Percentiles rank a stretch among this genome's conserved stretches.
Evolutionary conservation across 1,284 basidiomycete genomes (phyloP).

Genomic region (Athelia psychrophila): DNA sequence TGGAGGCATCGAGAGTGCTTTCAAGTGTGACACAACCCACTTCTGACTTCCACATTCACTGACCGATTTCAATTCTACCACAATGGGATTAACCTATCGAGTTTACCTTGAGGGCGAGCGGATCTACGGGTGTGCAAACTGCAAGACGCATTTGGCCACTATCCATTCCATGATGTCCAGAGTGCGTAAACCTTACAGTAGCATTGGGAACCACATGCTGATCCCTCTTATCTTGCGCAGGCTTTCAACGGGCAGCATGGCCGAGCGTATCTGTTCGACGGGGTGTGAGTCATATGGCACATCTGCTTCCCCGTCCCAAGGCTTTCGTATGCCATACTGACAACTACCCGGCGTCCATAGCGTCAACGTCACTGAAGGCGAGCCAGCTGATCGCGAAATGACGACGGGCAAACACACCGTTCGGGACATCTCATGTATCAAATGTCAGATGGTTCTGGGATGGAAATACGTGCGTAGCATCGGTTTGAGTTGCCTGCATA

Average conservation of each 20-base stretch:
- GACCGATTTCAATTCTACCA: slow-evolving; percentile 5
- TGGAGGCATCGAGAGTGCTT: too few relatives aligned
- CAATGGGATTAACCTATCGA: slow-evolving; percentile 88
- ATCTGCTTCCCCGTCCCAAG: slow-evolving; percentile 2
- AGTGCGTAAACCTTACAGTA: slow-evolving; percentile 46
- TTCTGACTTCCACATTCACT: too few relatives aligned
- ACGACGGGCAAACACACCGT: slow-evolving; percentile 96
- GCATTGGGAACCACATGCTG: background rate
- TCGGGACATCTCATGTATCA: slow-evolving; percentile 90
- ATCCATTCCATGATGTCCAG: slow-evolving; percentile 90
- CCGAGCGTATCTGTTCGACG: slow-evolving; percentile 89
- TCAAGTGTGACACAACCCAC: too few relatives aligned
- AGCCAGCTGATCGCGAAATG: slow-evolving; percentile 91
- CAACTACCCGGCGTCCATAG: slow-evolving; percentile 36
- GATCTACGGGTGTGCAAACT: slow-evolving; percentile 89
- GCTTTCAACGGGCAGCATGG: slow-evolving; percentile 96
- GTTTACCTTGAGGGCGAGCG: slow-evolving; percentile 85
- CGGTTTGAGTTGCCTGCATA: slow-evolving; percentile 6
- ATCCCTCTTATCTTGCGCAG: slow-evolving; percentile 36
- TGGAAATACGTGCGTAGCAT: slow-evolving; percentile 92
- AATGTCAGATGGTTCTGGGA: slow-evolving; percentile 83
- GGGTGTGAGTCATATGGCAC: slow-evolving; percentile 62
- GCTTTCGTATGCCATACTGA: slow-evolving; percentile 8
- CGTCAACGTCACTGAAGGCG: slow-evolving; percentile 87
- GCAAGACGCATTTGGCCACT: slow-evolving; percentile 92